Evolutionary conservation across 129 eudicot species (phyloP).

Genomic region (Arctium lappa): DNA sequence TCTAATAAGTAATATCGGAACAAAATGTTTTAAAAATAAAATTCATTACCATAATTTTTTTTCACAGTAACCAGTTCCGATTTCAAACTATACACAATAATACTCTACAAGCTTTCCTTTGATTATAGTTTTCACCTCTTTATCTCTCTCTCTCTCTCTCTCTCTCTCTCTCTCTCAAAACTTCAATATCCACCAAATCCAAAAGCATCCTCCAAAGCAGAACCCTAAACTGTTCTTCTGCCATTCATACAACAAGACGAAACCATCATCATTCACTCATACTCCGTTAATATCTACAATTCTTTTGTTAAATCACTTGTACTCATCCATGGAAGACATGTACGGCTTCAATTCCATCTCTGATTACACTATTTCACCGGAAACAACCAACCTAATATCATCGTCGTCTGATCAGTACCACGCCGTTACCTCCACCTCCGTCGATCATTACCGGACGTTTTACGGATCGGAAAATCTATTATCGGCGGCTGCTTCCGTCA

Average conservation of each 20-base stretch:
- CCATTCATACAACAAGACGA: conserved; percentile 2
- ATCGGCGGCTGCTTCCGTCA: conserved; percentile 45
- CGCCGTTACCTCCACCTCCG: conserved; percentile 29
- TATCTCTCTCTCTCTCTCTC: conserved; percentile 16
- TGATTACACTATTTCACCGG: conserved; percentile 63
- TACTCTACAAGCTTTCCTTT: neutral
- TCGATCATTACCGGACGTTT: conserved; percentile 32
- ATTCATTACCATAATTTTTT: too few species aligned
- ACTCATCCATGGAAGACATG: conserved; percentile 63
- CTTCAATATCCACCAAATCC: conserved; percentile 8
- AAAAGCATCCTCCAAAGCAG: conserved; percentile 31
- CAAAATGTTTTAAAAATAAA: too few species aligned
- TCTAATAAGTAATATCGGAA: too few species aligned
- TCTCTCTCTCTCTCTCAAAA: conserved; percentile 19
- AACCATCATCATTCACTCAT: conserved; percentile 12
- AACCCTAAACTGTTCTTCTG: conserved; percentile 35
- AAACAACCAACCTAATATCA: conserved; percentile 36
- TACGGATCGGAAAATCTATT: conserved; percentile 54
- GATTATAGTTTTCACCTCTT: neutral
- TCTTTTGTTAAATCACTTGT: neutral
- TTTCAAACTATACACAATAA: neutral
- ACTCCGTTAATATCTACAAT: conserved; percentile 15
- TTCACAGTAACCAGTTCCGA: neutral
- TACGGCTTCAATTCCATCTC: conserved; percentile 56
- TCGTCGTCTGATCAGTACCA: conserved; percentile 38